phyloP scores from a whole-genome alignment of 352 stramenopile species.

The Phytopythium mirpurense region DNA sequence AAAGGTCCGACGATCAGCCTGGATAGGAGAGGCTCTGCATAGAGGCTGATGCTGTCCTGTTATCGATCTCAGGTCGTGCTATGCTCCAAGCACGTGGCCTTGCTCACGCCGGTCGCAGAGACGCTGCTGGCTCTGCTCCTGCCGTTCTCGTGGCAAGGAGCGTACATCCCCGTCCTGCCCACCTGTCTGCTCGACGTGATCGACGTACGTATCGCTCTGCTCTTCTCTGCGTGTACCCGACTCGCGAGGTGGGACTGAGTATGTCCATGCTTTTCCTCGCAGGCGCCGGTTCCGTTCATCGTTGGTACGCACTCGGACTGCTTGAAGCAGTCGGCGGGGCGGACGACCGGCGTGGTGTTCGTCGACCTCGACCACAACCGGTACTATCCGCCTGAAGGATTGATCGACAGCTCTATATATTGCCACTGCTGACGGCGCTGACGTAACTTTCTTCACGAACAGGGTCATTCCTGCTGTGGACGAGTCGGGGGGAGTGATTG shows the following conservation, averaged over 20 bases:
- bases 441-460: neutral
- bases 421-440: neutral
- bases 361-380: constrained; percentile 93
- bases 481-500: constrained; percentile 46
- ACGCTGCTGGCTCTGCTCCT: constrained; percentile 89
- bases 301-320: constrained; percentile 88
- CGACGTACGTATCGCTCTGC: constrained; percentile 52
- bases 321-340: constrained; percentile 48
- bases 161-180: constrained; percentile 93
- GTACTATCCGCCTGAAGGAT: constrained; percentile 18
- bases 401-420: neutral
- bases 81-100: constrained; percentile 84
- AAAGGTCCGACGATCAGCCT: constrained; percentile 41
- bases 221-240: no score
- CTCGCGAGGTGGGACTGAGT: no score
- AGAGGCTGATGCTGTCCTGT: neutral
- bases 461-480: constrained; percentile 76
- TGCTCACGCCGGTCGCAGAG: constrained; percentile 91
- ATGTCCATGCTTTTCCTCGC: neutral
- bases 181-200: constrained; percentile 91
- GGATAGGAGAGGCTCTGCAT: constrained; percentile 12
- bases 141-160: constrained; percentile 93
- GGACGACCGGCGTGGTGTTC: constrained; percentile 87
- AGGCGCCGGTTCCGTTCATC: constrained; percentile 93
- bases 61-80: constrained; percentile 70